Evolutionary conservation across 2,329 filamentous ascomycete genomes (phyloP).

Genomic region (Sporothrix schenckii): DNA sequence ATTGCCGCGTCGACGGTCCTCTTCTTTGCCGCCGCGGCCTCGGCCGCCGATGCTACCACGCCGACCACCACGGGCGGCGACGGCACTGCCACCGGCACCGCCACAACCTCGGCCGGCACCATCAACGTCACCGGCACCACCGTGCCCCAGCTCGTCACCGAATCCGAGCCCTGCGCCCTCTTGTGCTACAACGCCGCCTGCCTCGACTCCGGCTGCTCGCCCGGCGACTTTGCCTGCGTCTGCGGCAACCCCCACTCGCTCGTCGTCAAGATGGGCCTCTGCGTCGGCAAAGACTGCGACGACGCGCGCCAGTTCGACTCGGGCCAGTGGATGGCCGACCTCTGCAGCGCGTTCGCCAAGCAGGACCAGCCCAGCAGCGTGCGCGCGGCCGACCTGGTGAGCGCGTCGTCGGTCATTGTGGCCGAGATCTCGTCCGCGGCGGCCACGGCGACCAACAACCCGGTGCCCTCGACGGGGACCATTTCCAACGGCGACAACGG

Average conservation of each 20-base stretch:
- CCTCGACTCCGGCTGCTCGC: conserved; percentile 33
- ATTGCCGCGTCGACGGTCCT: neutral
- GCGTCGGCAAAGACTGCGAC: conserved; percentile 35
- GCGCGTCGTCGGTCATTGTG: conserved; percentile 31
- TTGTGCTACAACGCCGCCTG: conserved; percentile 36
- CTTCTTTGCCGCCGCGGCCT: conserved; percentile 7
- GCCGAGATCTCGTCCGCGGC: conserved; percentile 32
- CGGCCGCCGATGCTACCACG: neutral
- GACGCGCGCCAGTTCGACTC: conserved; percentile 30
- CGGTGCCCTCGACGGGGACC: conserved; percentile 28
- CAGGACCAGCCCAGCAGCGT: conserved; percentile 8
- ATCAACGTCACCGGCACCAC: conserved; percentile 33
- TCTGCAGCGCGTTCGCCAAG: conserved; percentile 33
- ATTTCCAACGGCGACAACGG: conserved; percentile 13
- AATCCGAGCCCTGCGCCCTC: conserved; percentile 34
- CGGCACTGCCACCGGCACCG: neutral
- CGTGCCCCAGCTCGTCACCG: conserved; percentile 32
- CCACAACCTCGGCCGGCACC: conserved; percentile 15
- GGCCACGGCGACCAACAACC: conserved; percentile 36
- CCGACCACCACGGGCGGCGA: neutral
- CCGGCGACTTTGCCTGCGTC: conserved; percentile 35
- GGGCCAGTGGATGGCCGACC: conserved; percentile 34
- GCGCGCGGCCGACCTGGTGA: conserved; percentile 23
- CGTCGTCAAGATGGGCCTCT: conserved; percentile 37
- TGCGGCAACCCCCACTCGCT: conserved; percentile 37